Percentiles rank a stretch among this genome's conserved stretches.
These are phyloP conservation scores for Hibiscus mutabilis DNA, from an alignment of 345 rosid genomes.

Conservation along the genomic window DNA sequence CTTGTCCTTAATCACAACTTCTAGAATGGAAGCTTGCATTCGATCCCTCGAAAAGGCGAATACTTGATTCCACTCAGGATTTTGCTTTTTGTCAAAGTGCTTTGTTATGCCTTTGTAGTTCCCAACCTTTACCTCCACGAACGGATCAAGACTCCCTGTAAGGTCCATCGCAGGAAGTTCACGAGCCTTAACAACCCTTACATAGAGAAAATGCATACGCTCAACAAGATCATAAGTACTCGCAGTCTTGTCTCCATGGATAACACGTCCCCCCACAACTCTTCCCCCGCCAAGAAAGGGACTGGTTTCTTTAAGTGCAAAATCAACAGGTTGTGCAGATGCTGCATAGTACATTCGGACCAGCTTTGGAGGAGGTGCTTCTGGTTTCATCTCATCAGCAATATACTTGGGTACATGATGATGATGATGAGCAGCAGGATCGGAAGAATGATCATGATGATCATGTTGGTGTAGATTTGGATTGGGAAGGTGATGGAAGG, in stretches of 20 bases:
- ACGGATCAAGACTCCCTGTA: constrained; percentile 92
- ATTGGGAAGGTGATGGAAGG: constrained; percentile 84
- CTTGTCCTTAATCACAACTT: constrained; percentile 85
- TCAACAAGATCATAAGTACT: constrained; percentile 98
- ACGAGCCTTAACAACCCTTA: constrained; percentile 91
- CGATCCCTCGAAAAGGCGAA: constrained; percentile 93
- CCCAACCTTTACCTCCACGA: constrained; percentile 85
- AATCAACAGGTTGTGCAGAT: constrained; percentile 71
- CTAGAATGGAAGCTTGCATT: constrained; percentile 82
- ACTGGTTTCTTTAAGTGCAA: constrained; percentile 81
- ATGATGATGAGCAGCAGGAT: constrained; percentile 37
- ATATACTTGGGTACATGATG: constrained; percentile 59
- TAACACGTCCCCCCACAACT: constrained; percentile 81
- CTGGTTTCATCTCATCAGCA: constrained; percentile 61
- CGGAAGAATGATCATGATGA: constrained; percentile 38
- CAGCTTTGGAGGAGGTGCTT: constrained; percentile 58
- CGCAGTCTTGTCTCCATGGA: constrained; percentile 68
- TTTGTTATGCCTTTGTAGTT: constrained; percentile 89
- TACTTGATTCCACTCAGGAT: constrained; percentile 96
- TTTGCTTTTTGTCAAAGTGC: constrained; percentile 79
- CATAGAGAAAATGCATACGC: constrained; percentile 89
- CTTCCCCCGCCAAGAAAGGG: constrained; percentile 93
- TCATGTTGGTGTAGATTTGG: constrained; percentile 39
- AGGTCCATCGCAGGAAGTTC: constrained; percentile 85
- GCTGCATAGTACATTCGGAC: constrained; percentile 62